phyloP scores from a whole-genome alignment of 129 eudicot species.

The Scalesia atractyloides region DNA sequence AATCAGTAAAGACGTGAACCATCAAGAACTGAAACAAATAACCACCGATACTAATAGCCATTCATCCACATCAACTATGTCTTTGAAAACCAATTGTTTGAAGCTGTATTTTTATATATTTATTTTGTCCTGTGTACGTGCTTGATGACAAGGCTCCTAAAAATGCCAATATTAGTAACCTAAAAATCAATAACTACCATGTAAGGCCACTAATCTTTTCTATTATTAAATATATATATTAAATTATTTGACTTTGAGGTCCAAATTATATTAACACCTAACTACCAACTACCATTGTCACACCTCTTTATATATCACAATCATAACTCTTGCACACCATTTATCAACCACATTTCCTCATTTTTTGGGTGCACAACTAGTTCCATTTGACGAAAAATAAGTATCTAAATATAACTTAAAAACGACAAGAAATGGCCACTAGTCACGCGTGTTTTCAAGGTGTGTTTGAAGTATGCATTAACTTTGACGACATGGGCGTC shows the following conservation, averaged over 20 bases:
- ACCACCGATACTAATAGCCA: too few relatives aligned
- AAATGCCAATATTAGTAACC: conserved; percentile 19
- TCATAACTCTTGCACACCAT: conserved; percentile 9
- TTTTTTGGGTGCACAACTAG: conserved; percentile 1
- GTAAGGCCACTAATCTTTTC: conserved; percentile 29
- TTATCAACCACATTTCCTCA: neutral
- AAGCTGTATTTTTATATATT: neutral
- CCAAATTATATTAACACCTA: neutral
- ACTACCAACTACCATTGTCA: conserved; percentile 25
- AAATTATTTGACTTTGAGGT: neutral
- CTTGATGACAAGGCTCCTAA: conserved; percentile 26
- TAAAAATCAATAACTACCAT: conserved; percentile 14
- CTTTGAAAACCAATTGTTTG: too few relatives aligned
- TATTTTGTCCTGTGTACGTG: neutral
- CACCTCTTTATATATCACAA: conserved; percentile 14
- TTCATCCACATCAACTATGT: too few relatives aligned
- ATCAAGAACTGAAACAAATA: too few relatives aligned
- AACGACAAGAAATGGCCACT: conserved; percentile 26
- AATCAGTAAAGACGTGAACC: too few relatives aligned
- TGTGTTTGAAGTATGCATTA: conserved; percentile 50
- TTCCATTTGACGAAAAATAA: neutral
- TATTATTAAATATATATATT: neutral
- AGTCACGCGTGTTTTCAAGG: conserved; percentile 15
- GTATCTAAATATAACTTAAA: neutral
- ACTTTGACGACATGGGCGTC: conserved; percentile 36